Conservation (phyloP, 2,329 filamentous ascomycete genomes). For the Alternaria brassicae region DNA sequence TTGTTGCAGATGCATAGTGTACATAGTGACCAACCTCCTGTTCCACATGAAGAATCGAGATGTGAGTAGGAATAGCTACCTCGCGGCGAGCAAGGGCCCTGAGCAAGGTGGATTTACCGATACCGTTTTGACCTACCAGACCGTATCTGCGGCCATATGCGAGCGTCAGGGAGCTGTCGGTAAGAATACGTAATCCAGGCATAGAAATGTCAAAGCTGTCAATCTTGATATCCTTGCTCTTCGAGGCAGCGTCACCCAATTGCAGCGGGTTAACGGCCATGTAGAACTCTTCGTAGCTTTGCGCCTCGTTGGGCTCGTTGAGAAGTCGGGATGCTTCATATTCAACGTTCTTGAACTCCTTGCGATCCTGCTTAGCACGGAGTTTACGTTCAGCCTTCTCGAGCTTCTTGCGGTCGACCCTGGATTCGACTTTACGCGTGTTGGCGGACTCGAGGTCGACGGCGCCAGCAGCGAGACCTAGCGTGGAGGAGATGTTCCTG, state of each 20-base stretch:
- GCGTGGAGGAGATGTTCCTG: constrained; percentile 93
- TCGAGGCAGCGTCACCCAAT: constrained; percentile 72
- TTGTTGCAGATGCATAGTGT: neutral
- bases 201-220: constrained; percentile 96
- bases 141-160: constrained; percentile 94
- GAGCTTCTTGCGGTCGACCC: constrained; percentile 97
- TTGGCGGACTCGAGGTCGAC: constrained; percentile 96
- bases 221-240: constrained; percentile 99
- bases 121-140: constrained; percentile 98
- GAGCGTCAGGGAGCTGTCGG: constrained; percentile 87
- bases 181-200: constrained; percentile 84
- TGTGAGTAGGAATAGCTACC: constrained; percentile 92
- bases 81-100: constrained; percentile 92
- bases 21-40: constrained; percentile 74
- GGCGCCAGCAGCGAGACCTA: constrained; percentile 81
- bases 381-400: constrained; percentile 99
- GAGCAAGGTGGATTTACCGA: constrained; percentile 84
- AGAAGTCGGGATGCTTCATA: constrained; percentile 94
- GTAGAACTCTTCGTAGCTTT: constrained; percentile 99
- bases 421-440: constrained; percentile 91
- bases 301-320: constrained; percentile 78
- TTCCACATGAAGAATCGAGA: constrained; percentile 98
- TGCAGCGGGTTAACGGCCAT: constrained; percentile 99
- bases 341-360: constrained; percentile 96
- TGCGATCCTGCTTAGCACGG: constrained; percentile 97